Percentiles rank a stretch among this genome's conserved stretches.
phyloP scores from a whole-genome alignment of 441 rosid genomes.

The Erodium chrysanthum region DNA sequence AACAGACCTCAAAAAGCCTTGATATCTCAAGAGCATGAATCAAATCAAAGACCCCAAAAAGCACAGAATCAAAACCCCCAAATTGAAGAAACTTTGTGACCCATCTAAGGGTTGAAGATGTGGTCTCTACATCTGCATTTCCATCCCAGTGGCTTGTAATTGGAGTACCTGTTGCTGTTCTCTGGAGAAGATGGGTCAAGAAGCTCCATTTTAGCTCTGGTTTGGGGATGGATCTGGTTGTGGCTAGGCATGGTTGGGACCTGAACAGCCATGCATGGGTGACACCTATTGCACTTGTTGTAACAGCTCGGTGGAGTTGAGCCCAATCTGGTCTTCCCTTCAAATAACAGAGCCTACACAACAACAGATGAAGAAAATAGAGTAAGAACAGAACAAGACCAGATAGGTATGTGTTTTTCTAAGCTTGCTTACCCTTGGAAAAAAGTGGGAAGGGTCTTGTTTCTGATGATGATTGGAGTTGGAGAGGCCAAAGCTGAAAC shows the following conservation, averaged over 20 bases:
- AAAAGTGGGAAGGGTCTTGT: background rate
- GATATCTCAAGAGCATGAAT: background rate
- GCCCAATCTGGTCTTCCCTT: constrained; percentile 67
- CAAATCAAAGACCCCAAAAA: constrained; percentile 11
- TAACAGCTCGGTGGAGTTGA: constrained; percentile 85
- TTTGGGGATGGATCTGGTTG: constrained; percentile 6
- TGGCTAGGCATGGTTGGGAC: constrained; percentile 46
- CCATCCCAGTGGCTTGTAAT: constrained; percentile 88
- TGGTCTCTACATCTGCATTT: constrained; percentile 61
- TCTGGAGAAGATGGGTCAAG: constrained; percentile 22
- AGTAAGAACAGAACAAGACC: no score
- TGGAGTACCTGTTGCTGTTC: constrained; percentile 12
- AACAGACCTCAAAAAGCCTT: no score
- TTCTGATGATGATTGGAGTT: background rate
- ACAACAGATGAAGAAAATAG: no score
- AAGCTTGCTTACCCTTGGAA: background rate
- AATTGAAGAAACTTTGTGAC: no score
- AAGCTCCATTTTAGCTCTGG: background rate
- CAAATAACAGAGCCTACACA: constrained; percentile 34
- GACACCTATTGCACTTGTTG: constrained; percentile 74
- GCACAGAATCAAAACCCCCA: constrained; percentile 6
- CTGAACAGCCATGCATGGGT: constrained; percentile 81
- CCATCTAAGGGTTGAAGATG: constrained; percentile 51
- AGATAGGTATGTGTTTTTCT: no score
- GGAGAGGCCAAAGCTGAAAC: background rate